Percentiles rank a stretch among this genome's conserved stretches.
phyloP scores from a whole-genome alignment of 2,329 filamentous ascomycete species.

The Phyllosticta capitalensis region DNA sequence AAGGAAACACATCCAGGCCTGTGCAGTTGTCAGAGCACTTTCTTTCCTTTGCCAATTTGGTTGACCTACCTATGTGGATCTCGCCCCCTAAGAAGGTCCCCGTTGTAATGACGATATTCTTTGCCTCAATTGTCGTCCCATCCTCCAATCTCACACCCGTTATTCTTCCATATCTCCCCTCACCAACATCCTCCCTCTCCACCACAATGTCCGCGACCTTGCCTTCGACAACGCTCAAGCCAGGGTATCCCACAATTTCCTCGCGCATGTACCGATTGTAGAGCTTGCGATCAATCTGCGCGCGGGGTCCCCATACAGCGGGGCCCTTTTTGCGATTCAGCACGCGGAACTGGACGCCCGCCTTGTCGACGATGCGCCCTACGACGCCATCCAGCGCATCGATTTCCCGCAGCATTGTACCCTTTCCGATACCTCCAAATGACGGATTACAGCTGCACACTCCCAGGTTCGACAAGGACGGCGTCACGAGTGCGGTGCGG shows the following conservation, averaged over 20 bases:
- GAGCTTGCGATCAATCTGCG: slow-evolving; percentile 84
- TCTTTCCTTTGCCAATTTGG: neutral
- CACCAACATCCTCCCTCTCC: slow-evolving; percentile 62
- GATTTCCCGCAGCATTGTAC: slow-evolving; percentile 88
- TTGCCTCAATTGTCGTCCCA: slow-evolving; percentile 71
- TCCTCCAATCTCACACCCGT: slow-evolving; percentile 79
- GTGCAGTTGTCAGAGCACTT: slow-evolving; percentile 10
- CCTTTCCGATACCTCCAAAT: slow-evolving; percentile 97
- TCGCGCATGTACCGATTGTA: slow-evolving; percentile 88
- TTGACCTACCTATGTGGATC: slow-evolving; percentile 66
- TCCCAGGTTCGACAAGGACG: slow-evolving; percentile 77
- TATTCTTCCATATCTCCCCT: slow-evolving; percentile 60
- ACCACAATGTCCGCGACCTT: slow-evolving; percentile 89
- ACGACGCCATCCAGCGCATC: slow-evolving; percentile 89
- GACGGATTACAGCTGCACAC: slow-evolving; percentile 96
- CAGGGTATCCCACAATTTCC: slow-evolving; percentile 68
- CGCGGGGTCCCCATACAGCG: slow-evolving; percentile 92
- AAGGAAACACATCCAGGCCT: slow-evolving; percentile 67
- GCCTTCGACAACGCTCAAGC: slow-evolving; percentile 70
- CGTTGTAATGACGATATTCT: slow-evolving; percentile 84
- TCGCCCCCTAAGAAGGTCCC: slow-evolving; percentile 93
- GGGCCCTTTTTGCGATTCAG: slow-evolving; percentile 85
- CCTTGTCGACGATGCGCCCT: slow-evolving; percentile 82
- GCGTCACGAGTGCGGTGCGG: slow-evolving; percentile 81
- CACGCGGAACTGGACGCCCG: slow-evolving; percentile 86